Evolutionary conservation across 208 protist genomes (phyloP).

Genomic region (Acanthamoeba sp.): DNA sequence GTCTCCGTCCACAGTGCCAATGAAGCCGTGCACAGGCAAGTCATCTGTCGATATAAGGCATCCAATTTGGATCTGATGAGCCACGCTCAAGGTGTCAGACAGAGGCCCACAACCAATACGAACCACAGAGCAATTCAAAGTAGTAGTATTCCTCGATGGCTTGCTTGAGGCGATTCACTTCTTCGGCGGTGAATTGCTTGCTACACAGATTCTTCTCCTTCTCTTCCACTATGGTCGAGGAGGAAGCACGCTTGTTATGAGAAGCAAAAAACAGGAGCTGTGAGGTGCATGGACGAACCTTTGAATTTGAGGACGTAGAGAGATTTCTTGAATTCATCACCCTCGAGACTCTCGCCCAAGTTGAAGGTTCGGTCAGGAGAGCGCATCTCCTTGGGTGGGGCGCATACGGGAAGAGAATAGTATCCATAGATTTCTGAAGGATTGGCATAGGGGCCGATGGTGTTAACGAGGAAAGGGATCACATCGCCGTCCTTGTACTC

Average conservation of each 20-base stretch:
- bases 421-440: constrained; percentile 92
- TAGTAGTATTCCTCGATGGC: constrained; percentile 92
- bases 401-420: constrained; percentile 91
- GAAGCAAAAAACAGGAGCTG: neutral
- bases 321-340: constrained; percentile 82
- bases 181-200: constrained; percentile 79
- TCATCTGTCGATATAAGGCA: constrained; percentile 85
- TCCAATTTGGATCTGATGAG: too few species aligned
- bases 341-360: constrained; percentile 88
- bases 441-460: constrained; percentile 92
- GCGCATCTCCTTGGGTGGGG: constrained; percentile 77
- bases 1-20: constrained; percentile 82
- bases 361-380: constrained; percentile 62
- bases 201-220: constrained; percentile 83
- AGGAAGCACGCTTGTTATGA: neutral
- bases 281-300: constrained; percentile 29
- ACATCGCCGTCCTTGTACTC: constrained; percentile 73
- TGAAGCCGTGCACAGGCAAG: constrained; percentile 90
- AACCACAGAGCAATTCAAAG: constrained; percentile 88
- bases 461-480: constrained; percentile 86
- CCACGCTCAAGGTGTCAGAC: too few species aligned
- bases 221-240: constrained; percentile 48
- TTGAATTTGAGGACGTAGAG: constrained; percentile 81
- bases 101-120: too few species aligned
- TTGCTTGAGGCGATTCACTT: constrained; percentile 84